A percentile compares a stretch with the other conserved stretches of the same genome.
Conservation (phyloP, 768 basidiomycete genomes). For the Hericium coralloides region DNA sequence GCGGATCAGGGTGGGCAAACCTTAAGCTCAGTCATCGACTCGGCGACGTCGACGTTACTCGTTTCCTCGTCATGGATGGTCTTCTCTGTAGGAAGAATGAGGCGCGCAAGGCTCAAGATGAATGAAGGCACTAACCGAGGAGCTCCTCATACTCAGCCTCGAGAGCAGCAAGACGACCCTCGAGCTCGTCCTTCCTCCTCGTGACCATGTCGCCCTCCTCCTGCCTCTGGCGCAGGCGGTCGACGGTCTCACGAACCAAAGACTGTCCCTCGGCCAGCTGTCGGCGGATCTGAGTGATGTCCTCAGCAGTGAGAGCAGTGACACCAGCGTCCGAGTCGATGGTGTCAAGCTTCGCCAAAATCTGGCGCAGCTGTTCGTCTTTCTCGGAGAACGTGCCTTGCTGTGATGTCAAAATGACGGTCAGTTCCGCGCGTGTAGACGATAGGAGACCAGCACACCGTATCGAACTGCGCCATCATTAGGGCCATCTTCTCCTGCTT, state of each 20-base stretch:
- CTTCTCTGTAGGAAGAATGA: constrained; percentile 52
- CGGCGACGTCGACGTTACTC: constrained; percentile 71
- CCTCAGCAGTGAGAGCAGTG: constrained; percentile 59
- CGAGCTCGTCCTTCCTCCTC: constrained; percentile 81
- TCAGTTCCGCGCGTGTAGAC: constrained; percentile 4
- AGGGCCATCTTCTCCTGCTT: constrained; percentile 99
- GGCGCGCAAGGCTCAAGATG: constrained; percentile 6
- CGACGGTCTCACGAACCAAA: constrained; percentile 79
- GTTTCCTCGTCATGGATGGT: constrained; percentile 85
- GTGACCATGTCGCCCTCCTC: constrained; percentile 86
- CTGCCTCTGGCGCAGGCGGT: constrained; percentile 80
- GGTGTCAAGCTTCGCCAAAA: constrained; percentile 76
- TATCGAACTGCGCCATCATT: constrained; percentile 99
- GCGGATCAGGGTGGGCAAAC: constrained; percentile 29
- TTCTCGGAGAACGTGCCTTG: constrained; percentile 94
- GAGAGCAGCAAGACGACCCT: constrained; percentile 66
- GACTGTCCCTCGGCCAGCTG: constrained; percentile 87
- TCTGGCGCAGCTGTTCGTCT: constrained; percentile 83
- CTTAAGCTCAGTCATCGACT: constrained; percentile 89
- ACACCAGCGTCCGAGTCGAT: constrained; percentile 54
- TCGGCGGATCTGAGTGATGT: constrained; percentile 73
- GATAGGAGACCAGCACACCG: constrained; percentile 41
- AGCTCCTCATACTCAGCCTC: constrained; percentile 97
- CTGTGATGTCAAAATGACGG: constrained; percentile 26
- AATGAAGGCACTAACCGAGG: constrained; percentile 46